phyloP scores from a whole-genome alignment of 2,329 filamentous ascomycete genomes.

The Akanthomyces lecanii region DNA sequence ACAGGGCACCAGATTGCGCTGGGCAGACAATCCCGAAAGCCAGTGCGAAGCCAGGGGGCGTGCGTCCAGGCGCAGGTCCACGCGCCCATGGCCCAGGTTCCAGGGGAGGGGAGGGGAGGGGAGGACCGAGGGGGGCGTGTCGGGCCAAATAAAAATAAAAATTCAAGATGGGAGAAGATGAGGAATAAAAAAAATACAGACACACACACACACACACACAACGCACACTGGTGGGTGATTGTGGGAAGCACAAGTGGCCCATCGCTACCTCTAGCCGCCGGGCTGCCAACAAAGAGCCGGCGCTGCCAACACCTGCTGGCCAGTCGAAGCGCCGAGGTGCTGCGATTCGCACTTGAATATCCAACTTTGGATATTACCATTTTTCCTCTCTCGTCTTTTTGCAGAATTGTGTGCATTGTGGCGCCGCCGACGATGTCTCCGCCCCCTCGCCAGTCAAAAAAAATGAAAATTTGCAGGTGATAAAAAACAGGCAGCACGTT shows the following conservation, averaged over 20 bases:
- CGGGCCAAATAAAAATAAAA: constrained; percentile 1
- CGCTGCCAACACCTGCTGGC: not conserved
- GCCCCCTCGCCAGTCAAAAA: no score
- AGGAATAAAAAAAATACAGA: not conserved
- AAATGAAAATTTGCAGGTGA: no score
- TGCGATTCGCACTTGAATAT: not conserved
- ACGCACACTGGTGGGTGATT: not conserved
- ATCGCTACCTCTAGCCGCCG: not conserved
- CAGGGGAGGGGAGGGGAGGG: not conserved
- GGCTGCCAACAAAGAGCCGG: not conserved
- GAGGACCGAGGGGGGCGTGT: not conserved
- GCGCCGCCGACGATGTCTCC: no score
- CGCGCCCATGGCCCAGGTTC: no score
- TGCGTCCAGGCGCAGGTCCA: not conserved
- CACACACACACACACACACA: not conserved
- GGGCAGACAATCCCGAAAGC: not conserved
- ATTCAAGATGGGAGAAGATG: not conserved
- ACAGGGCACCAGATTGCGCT: not conserved
- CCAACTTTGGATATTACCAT: no score
- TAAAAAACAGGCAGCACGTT: no score
- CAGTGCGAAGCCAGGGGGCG: not conserved
- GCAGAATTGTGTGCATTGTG: no score
- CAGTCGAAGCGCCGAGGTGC: constrained; percentile 10
- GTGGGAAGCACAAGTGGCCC: not conserved
- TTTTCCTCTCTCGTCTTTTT: no score